Conservation (phyloP, 2,329 filamentous ascomycete genomes). For the Curvularia sp. region DNA sequence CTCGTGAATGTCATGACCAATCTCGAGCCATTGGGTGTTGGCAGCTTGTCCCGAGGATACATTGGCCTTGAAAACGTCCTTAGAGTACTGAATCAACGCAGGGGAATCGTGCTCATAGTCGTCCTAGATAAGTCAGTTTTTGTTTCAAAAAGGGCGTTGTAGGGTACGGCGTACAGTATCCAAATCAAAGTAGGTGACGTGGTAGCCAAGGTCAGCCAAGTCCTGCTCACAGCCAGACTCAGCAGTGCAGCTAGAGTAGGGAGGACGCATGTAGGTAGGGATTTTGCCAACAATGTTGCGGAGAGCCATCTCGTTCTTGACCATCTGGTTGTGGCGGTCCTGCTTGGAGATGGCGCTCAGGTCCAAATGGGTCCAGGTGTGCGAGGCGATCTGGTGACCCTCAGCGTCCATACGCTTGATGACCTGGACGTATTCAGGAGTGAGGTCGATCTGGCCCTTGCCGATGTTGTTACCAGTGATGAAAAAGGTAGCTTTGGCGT, state of each 20-base stretch:
- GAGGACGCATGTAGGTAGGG: conserved; percentile 63
- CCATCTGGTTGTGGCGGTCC: conserved; percentile 58
- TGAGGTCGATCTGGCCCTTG: conserved; percentile 64
- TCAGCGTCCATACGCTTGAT: conserved; percentile 63
- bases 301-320: conserved; percentile 63
- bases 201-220: conserved; percentile 61
- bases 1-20: conserved; percentile 61
- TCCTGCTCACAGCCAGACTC: conserved; percentile 47
- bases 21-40: conserved; percentile 51
- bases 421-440: conserved; percentile 56
- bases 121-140: conserved; percentile 40
- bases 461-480: conserved; percentile 65
- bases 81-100: conserved; percentile 59
- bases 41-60: conserved; percentile 47
- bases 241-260: conserved; percentile 57
- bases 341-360: conserved; percentile 54
- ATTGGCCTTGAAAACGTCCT: conserved; percentile 61
- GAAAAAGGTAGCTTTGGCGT: conserved; percentile 73
- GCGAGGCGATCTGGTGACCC: conserved; percentile 68
- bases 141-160: neutral
- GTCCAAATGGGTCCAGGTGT: conserved; percentile 63
- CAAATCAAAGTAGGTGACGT: conserved; percentile 67
- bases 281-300: conserved; percentile 64
- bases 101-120: conserved; percentile 66
- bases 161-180: conserved; percentile 53